Evolutionary conservation across 192 early-diverging fungal genomes (phyloP), one percentile per base, ranked within the genome.

Genomic region (Globomyces pollinis-pini): DNA sequence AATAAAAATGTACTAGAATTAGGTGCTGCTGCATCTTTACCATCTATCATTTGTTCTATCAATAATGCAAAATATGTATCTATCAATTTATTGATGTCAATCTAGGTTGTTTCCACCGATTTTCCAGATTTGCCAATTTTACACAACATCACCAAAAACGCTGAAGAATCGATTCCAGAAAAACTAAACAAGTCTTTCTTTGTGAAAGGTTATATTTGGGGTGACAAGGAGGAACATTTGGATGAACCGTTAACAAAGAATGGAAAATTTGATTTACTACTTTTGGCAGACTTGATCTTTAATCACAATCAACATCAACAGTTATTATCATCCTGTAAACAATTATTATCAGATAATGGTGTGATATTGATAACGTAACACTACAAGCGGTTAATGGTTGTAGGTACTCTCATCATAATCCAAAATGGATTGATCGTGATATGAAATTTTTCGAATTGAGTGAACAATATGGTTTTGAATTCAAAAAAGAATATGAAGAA

Each of bases 281-380:
- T 95, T 39, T 54, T 93, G 39, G 86, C 84, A 30, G 93, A 95
- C 63, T 38, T 75, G 42, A 67, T 95, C 7, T 91, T 93, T 66
- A 92, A 94, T 65, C 90, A 94, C 65, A 88, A 85, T 13, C 81
- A 95, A 56, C 92, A 95, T 42, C 59, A 70, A 28, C 65, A 83
- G 1, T 65, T 95, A 63, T 70, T 95, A 23, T 72, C 76, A 52
- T 83, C 88, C 4, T 86, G 87, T 44, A 55, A 74, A 24, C 66
- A 75, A 50, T 68, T 79, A 5, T 57, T 94, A 34, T 72, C 76
- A 52, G 68, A 79, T 16, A 50, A 65, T 2, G 75, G 79, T 1
- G 16, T 28, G 3, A 81, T 84, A 13, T 79, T 84, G 62, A 85
- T 86, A 20, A 90, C 88, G 34, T 95, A n/a, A n/a, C n/a, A n/a